Percentiles rank a stretch among this genome's conserved stretches.
These are phyloP conservation scores for Rhododendron ferrugineum DNA, from an alignment of 148 eudicot genomes.

Conservation along the genomic window DNA sequence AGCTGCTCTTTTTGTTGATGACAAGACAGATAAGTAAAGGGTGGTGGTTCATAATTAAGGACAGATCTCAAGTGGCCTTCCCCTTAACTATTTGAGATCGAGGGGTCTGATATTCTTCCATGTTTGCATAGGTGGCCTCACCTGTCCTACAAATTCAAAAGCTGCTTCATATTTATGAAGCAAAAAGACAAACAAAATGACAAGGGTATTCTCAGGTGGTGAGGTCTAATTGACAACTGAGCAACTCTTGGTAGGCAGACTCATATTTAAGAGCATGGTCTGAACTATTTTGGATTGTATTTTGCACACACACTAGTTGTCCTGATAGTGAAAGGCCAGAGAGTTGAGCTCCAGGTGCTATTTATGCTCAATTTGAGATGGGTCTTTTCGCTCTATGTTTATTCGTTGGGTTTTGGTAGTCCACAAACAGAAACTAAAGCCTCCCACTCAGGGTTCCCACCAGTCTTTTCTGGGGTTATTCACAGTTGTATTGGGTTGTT, in stretches of 20 bases:
- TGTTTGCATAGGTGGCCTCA: conserved; percentile 14
- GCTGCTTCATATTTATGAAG: conserved; percentile 24
- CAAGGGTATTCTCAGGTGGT: conserved; percentile 16
- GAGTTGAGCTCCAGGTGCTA: background rate
- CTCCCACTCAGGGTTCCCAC: background rate
- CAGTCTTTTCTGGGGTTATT: background rate
- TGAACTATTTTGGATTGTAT: background rate
- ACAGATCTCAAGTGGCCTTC: background rate
- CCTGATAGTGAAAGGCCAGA: conserved; percentile 2
- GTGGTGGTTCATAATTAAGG: conserved; percentile 6
- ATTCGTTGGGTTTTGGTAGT: background rate
- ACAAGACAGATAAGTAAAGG: conserved; percentile 6
- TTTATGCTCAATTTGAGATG: background rate
- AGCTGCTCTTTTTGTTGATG: background rate
- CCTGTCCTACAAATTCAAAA: conserved; percentile 21
- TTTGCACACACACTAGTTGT: conserved; percentile 7
- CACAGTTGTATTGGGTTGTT: background rate
- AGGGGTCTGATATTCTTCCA: conserved; percentile 18
- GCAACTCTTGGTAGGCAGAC: background rate
- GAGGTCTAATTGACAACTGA: conserved; percentile 2
- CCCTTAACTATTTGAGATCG: background rate
- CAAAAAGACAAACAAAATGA: conserved; percentile 18
- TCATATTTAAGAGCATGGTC: background rate
- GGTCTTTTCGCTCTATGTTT: background rate
- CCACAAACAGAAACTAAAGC: background rate